Evolutionary conservation across 768 basidiomycete genomes (phyloP).

Genomic region (Rhodotorula diobovata): DNA sequence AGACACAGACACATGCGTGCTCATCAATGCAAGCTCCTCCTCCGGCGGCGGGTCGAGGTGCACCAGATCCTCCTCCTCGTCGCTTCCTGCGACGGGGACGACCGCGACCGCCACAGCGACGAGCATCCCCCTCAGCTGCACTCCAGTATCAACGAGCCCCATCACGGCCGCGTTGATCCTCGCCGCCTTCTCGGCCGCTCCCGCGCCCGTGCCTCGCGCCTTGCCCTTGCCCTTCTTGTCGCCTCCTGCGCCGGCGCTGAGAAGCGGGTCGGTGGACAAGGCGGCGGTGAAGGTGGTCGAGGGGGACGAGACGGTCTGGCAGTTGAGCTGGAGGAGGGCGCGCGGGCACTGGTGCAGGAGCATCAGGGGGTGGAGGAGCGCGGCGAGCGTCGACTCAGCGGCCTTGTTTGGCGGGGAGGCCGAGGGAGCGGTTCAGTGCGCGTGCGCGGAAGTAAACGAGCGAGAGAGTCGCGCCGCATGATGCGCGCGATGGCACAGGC

Average conservation of each 20-base stretch:
- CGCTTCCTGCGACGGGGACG: not conserved
- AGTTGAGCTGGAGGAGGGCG: slow-evolving; percentile 49
- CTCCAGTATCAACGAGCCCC: slow-evolving; percentile 46
- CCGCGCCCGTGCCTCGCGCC: not conserved
- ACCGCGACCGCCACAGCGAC: slow-evolving; percentile 42
- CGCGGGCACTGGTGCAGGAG: slow-evolving; percentile 48
- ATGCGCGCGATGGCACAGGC: too few relatives aligned
- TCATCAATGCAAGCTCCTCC: slow-evolving; percentile 43
- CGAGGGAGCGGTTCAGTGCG: too few relatives aligned
- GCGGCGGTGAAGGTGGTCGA: slow-evolving; percentile 29
- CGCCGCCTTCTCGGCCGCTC: slow-evolving; percentile 41
- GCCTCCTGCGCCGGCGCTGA: slow-evolving; percentile 10
- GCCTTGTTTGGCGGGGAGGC: too few relatives aligned
- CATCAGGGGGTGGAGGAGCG: slow-evolving; percentile 46
- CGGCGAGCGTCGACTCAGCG: slow-evolving; percentile 42
- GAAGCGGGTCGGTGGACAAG: slow-evolving; percentile 20
- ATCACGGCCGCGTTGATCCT: slow-evolving; percentile 48
- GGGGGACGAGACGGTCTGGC: slow-evolving; percentile 48
- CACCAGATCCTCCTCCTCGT: slow-evolving; percentile 19
- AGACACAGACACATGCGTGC: slow-evolving; percentile 34
- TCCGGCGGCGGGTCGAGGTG: slow-evolving; percentile 46
- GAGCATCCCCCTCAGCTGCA: slow-evolving; percentile 45
- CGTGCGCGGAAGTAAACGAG: too few relatives aligned
- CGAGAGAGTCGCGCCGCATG: too few relatives aligned
- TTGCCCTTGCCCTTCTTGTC: slow-evolving; percentile 10